A percentile compares a stretch with the other conserved stretches of the same genome.
Conservation (phyloP, 768 basidiomycete genomes). For the Galerina marginata region DNA sequence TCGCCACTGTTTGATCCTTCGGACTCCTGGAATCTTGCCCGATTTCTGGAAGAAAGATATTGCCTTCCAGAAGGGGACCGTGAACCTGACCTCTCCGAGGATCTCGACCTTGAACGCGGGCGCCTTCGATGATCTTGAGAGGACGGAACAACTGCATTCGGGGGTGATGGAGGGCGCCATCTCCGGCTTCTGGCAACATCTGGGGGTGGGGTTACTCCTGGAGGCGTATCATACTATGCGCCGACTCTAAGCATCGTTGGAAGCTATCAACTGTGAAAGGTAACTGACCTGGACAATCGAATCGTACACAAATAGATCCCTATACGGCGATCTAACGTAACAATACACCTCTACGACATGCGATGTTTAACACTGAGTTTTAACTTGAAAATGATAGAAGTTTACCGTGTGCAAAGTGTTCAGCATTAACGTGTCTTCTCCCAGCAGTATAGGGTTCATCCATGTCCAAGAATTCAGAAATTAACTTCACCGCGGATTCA, state of each 20-base stretch:
- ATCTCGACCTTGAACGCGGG: slow-evolving; percentile 15
- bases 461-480: slow-evolving; percentile 90
- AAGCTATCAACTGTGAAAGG: background rate
- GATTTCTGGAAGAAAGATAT: slow-evolving; percentile 24
- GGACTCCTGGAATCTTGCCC: background rate
- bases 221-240: slow-evolving; percentile 63
- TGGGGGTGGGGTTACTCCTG: slow-evolving; percentile 44
- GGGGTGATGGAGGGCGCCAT: slow-evolving; percentile 33
- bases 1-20: background rate
- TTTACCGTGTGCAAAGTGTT: slow-evolving; percentile 92
- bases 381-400: slow-evolving; percentile 26
- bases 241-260: background rate
- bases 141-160: slow-evolving; percentile 22
- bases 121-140: background rate
- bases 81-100: slow-evolving; percentile 33
- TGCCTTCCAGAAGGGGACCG: slow-evolving; percentile 42
- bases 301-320: slow-evolving; percentile 85
- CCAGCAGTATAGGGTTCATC: slow-evolving; percentile 63
- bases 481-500: slow-evolving; percentile 80
- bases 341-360: slow-evolving; percentile 75
- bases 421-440: slow-evolving; percentile 70
- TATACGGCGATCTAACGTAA: slow-evolving; percentile 88
- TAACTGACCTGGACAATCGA: slow-evolving; percentile 72
- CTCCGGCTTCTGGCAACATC: slow-evolving; percentile 34
- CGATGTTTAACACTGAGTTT: slow-evolving; percentile 1